Percentiles rank a stretch among this genome's conserved stretches.
Evolutionary conservation across 257 asterid genomes (phyloP).

Genomic region (Nicotiana benthamiana): DNA sequence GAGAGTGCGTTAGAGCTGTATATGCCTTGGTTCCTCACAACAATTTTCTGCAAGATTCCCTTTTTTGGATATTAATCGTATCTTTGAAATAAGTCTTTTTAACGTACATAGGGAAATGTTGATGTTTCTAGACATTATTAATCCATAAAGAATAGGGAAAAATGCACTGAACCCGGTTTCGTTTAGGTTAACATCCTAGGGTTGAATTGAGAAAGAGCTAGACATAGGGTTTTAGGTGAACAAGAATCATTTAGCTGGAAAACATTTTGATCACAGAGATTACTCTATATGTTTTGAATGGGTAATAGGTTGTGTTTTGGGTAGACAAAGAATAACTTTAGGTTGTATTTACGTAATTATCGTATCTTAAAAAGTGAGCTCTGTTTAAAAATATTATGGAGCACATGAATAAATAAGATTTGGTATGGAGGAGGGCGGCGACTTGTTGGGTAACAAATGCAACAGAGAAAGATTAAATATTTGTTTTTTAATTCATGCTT

Average conservation of each 20-base stretch:
- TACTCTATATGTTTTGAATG: background rate
- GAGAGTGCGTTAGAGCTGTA: background rate
- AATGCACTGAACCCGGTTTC: background rate
- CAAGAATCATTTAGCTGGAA: constrained; percentile 6
- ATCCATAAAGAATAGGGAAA: background rate
- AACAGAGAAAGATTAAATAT: constrained; percentile 2
- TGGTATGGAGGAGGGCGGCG: constrained; percentile 22
- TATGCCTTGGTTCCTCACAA: constrained; percentile 10
- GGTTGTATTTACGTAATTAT: constrained; percentile 15
- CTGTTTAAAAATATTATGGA: constrained; percentile 1
- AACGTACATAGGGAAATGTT: background rate
- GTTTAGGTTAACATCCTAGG: background rate
- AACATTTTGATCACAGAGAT: background rate
- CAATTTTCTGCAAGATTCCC: constrained; percentile 12
- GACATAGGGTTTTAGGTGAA: background rate
- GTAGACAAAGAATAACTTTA: constrained; percentile 37
- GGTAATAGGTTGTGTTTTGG: constrained; percentile 22
- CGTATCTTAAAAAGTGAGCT: constrained; percentile 27
- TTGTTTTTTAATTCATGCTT: background rate
- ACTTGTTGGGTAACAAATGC: constrained; percentile 21
- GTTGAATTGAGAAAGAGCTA: background rate
- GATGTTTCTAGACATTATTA: constrained; percentile 10
- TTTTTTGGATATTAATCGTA: background rate
- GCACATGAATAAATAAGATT: constrained; percentile 3
- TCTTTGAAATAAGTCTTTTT: background rate